phyloP scores from a whole-genome alignment of 176 grass and related monocot genomes.

The Lolium multiflorum region DNA sequence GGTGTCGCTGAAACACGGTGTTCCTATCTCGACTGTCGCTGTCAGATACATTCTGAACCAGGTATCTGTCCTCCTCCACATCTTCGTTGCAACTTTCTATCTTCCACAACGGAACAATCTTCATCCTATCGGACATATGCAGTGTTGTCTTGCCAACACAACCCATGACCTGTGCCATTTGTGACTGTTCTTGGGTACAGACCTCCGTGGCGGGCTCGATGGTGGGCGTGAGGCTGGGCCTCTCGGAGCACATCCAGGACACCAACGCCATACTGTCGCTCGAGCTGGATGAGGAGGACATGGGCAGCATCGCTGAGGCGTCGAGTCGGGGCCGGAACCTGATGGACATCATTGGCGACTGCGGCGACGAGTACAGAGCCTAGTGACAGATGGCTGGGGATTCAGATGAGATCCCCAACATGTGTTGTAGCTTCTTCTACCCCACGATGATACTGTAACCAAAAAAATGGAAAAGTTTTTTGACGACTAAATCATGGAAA shows the following conservation, averaged over 20 bases:
- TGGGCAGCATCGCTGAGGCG: slow-evolving; percentile 67
- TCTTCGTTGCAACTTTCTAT: too few species aligned
- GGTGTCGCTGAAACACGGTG: slow-evolving; percentile 91
- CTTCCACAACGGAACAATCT: not conserved
- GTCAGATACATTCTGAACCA: slow-evolving; percentile 92
- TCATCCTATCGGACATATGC: not conserved
- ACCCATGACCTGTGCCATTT: slow-evolving; percentile 10
- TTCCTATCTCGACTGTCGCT: slow-evolving; percentile 77
- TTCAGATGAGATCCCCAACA: not conserved
- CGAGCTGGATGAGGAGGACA: slow-evolving; percentile 84
- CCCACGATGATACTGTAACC: slow-evolving; percentile 2
- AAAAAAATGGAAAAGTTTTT: not conserved
- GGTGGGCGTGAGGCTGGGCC: slow-evolving; percentile 88
- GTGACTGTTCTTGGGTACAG: slow-evolving; percentile 39
- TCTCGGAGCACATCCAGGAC: slow-evolving; percentile 84
- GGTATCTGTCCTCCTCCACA: slow-evolving; percentile 42
- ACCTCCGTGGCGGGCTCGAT: slow-evolving; percentile 88
- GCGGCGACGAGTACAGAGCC: slow-evolving; percentile 88
- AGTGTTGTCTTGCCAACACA: not conserved
- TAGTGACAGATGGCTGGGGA: slow-evolving; percentile 30
- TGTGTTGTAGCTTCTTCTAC: not conserved
- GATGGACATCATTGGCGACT: slow-evolving; percentile 80
- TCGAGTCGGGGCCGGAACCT: slow-evolving; percentile 72
- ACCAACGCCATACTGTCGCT: slow-evolving; percentile 76
- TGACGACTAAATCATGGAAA: not conserved